Percentiles rank a stretch among this genome's conserved stretches.
phyloP scores from a whole-genome alignment of 768 basidiomycete genomes.

The Antrodiella citrinella region DNA sequence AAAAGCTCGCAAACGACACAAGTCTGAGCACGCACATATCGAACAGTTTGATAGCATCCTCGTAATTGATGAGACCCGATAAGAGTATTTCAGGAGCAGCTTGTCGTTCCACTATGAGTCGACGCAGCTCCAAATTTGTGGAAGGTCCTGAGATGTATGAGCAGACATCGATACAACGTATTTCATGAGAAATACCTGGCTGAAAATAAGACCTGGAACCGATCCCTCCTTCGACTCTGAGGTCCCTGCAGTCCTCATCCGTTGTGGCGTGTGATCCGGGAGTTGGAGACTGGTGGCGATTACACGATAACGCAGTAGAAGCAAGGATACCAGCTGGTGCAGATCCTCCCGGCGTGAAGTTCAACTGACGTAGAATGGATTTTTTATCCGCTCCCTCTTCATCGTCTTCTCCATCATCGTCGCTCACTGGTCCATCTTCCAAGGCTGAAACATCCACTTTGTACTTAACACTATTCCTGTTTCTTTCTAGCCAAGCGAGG shows the following conservation, averaged over 20 bases:
- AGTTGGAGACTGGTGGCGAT: neutral
- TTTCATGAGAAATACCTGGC: conserved; percentile 5
- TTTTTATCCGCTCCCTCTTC: conserved; percentile 13
- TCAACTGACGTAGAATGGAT: conserved; percentile 8
- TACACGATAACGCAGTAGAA: conserved; percentile 4
- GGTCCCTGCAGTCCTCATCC: neutral
- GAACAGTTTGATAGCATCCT: conserved; percentile 18
- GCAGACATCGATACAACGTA: neutral
- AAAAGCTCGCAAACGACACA: too few relatives aligned
- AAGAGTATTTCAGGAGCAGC: conserved; percentile 20
- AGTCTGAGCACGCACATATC: conserved; percentile 17
- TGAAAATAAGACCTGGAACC: conserved; percentile 7
- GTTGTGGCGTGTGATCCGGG: neutral
- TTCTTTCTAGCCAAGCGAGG: conserved; percentile 20
- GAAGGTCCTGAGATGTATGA: conserved; percentile 14
- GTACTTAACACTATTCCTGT: conserved; percentile 10
- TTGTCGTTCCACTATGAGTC: conserved; percentile 21
- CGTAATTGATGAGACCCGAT: conserved; percentile 19
- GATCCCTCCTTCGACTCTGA: neutral
- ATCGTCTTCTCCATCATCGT: conserved; percentile 16
- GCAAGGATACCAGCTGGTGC: neutral
- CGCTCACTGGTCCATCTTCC: conserved; percentile 5
- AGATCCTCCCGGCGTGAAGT: conserved; percentile 1
- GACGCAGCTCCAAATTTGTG: conserved; percentile 19
- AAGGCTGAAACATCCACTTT: conserved; percentile 20